Percentiles rank a stretch among this genome's conserved stretches.
These are phyloP conservation scores for Fusarium subglutinans DNA, from an alignment of 2,329 filamentous ascomycete genomes.

Conservation along the genomic window DNA sequence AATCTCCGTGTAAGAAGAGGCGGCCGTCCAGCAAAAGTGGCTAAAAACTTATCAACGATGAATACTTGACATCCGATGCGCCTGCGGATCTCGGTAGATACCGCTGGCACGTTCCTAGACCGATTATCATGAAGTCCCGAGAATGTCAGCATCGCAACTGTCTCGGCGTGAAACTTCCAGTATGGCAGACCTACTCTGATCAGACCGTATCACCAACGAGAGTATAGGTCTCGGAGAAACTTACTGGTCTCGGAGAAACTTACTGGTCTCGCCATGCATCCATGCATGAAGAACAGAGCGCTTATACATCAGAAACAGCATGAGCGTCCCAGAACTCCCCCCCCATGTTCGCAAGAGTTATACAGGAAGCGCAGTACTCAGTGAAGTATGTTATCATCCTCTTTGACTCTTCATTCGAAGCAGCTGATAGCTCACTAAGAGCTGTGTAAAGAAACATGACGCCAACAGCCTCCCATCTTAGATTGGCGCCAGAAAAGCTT, in stretches of 20 bases:
- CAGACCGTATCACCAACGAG: neutral
- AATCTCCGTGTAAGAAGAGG: neutral
- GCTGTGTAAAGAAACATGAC: neutral
- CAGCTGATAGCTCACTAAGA: neutral
- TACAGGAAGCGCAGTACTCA: neutral
- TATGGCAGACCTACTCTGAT: neutral
- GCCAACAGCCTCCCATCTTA: neutral
- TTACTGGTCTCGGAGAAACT: neutral
- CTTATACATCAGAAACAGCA: neutral
- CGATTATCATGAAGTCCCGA: neutral
- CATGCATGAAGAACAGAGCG: neutral
- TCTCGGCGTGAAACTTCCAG: neutral
- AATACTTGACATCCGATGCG: neutral
- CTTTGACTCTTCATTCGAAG: neutral
- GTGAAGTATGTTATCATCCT: neutral
- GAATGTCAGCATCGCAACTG: neutral
- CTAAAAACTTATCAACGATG: neutral
- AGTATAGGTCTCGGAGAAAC: accelerated
- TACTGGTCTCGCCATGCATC: neutral
- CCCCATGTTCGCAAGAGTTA: neutral
- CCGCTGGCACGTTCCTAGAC: neutral
- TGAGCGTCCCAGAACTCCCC: neutral
- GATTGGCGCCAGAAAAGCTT: neutral
- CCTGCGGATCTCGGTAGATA: neutral
- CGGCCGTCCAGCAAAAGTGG: neutral